Evolutionary conservation across 2,329 filamentous ascomycete species (phyloP), one percentile per base, ranked within the genome.

Genomic region (Arachnomyces sp.): DNA sequence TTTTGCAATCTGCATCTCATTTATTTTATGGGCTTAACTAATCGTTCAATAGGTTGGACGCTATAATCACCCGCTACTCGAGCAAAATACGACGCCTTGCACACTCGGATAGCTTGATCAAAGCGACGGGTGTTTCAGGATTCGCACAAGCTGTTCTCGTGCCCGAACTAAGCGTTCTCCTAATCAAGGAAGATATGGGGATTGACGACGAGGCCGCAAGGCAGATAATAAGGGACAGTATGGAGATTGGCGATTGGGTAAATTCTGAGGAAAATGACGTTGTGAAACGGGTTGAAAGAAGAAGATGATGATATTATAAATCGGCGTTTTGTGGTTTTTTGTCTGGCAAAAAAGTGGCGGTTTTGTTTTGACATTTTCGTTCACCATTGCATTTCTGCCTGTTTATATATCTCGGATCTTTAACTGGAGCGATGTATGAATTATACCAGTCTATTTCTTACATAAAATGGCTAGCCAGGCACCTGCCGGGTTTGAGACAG

Each of bases 131-230:
- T 1, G 73, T 81, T 28, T 77, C 77, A 3, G 74, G 73, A 16
- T 90, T 82, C 52, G 77, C 88, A 2, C 82, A 88, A 60, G 71
- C 73, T 1, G 85, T 90, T 1, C 65, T 94, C 45, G 84, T 93
- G 16, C 84, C 86, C 0, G 88, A 94, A 52, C 52, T 78, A 33
- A 69, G 71, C 1, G 59, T 73, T 2, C 49, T 65, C 40, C 57
- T 82, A 13, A 74, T 82, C 13, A 75, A 70, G 60, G 74, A 80
- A 41, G 78, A 82, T 44, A 71, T 78, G 71, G 50, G 57, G 0
- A 65, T 77, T 2, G 53, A 58, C 7, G 60, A 62, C 14, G 67
- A 69, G 15, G 51, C 54, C 29, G 74, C 74, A 11, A 65, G 70
- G 50, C 60, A 62, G 17, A 76, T 89, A 14, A 61, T 90, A 53